Conservation (phyloP, 345 rosid species). For the Capsella bursapastoris region DNA sequence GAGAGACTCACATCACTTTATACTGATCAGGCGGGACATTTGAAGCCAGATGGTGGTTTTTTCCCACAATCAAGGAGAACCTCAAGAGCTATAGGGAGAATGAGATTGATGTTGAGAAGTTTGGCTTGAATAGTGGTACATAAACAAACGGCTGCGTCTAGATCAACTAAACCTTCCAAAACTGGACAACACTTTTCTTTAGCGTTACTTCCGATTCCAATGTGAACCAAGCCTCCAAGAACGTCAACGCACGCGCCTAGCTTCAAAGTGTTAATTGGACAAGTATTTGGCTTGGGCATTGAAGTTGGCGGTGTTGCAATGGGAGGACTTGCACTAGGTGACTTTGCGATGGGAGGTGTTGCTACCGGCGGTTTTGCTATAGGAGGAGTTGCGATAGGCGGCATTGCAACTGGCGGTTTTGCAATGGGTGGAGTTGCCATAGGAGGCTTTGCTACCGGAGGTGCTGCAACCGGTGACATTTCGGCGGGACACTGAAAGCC, state of each 20-base stretch:
- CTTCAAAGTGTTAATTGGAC: slow-evolving; percentile 71
- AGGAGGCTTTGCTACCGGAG: not conserved
- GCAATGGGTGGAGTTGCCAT: not conserved
- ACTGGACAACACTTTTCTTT: slow-evolving; percentile 77
- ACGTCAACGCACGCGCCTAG: slow-evolving; percentile 81
- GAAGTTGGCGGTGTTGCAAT: not conserved
- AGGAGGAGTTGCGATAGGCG: not conserved
- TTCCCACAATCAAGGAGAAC: slow-evolving; percentile 83
- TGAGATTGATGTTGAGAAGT: slow-evolving; percentile 64
- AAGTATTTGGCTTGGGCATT: slow-evolving; percentile 52
- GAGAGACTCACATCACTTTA: slow-evolving; percentile 19
- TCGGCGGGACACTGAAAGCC: slow-evolving; percentile 63
- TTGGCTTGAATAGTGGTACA: slow-evolving; percentile 77
- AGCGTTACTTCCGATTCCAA: slow-evolving; percentile 68
- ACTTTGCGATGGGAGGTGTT: not conserved
- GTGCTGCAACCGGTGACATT: not conserved
- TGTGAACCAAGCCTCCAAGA: slow-evolving; percentile 67
- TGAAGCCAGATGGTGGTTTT: slow-evolving; percentile 67
- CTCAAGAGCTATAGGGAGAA: slow-evolving; percentile 75
- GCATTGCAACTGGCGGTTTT: not conserved
- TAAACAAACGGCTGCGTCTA: slow-evolving; percentile 85
- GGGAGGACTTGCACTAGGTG: not conserved
- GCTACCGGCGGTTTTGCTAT: not conserved
- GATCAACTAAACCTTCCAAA: slow-evolving; percentile 63
- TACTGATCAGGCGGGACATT: slow-evolving; percentile 46